These are phyloP conservation scores for Viridothelium virens DNA, from an alignment of 495 filamentous ascomycete species.

Conservation along the genomic window DNA sequence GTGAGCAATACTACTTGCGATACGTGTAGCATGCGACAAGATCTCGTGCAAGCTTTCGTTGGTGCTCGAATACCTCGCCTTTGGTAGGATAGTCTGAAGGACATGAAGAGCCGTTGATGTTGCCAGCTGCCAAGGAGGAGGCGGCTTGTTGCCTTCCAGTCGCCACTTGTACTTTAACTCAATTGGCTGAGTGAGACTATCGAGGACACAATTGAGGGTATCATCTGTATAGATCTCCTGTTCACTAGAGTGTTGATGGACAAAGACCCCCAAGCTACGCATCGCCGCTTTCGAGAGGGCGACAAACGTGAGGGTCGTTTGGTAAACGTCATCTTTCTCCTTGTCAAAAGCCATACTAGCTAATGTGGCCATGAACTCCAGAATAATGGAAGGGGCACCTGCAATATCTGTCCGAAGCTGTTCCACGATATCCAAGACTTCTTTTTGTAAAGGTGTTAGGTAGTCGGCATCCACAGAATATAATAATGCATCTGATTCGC, in stretches of 20 bases:
- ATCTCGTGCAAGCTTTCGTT: background rate
- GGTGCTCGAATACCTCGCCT: constrained; percentile 2
- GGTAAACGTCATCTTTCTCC: constrained; percentile 2
- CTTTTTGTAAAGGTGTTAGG: constrained; percentile 66
- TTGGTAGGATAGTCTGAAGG: constrained; percentile 55
- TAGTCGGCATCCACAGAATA: constrained; percentile 83
- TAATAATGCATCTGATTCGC: constrained; percentile 61
- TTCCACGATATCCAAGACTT: constrained; percentile 64
- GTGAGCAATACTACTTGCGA: constrained; percentile 51
- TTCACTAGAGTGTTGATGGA: constrained; percentile 55
- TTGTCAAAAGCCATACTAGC: constrained; percentile 57
- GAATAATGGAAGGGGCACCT: constrained; percentile 58
- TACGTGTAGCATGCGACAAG: background rate
- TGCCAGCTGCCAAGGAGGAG: constrained; percentile 69
- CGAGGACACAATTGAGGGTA: constrained; percentile 51
- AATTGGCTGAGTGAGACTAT: constrained; percentile 60
- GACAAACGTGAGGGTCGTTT: constrained; percentile 58
- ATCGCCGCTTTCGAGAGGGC: constrained; percentile 59
- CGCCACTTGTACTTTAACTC: constrained; percentile 64
- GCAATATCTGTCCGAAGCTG: constrained; percentile 60
- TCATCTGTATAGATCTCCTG: constrained; percentile 57
- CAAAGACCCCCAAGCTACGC: constrained; percentile 53
- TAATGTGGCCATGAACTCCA: constrained; percentile 60
- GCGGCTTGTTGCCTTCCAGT: constrained; percentile 48
- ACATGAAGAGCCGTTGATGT: constrained; percentile 61